These are phyloP conservation scores for Entrophospora sp. DNA, from an alignment of 192 early-diverging fungal species.

Conservation along the genomic window DNA sequence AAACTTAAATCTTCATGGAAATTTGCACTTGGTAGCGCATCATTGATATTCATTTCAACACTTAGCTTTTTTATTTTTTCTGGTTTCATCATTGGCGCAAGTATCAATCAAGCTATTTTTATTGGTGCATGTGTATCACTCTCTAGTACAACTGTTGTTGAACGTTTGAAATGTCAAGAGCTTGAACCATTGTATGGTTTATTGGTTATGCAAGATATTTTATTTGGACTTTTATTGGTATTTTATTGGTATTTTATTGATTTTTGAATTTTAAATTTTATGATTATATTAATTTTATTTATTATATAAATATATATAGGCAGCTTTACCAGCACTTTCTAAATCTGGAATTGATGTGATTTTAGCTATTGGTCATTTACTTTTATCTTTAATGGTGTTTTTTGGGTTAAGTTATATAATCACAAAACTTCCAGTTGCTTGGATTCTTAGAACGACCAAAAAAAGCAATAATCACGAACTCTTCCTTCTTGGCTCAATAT, in stretches of 20 bases:
- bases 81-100: conserved; percentile 27
- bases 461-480: too few species aligned
- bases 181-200: conserved; percentile 44
- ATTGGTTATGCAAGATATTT: conserved; percentile 48
- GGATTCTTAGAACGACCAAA: too few species aligned
- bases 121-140: conserved; percentile 44
- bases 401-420: too few species aligned
- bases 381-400: conserved; percentile 35
- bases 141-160: conserved; percentile 43
- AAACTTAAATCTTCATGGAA: conserved; percentile 43
- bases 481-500: conserved; percentile 62
- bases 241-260: conserved; percentile 21
- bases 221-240: conserved; percentile 47
- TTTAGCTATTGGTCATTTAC: conserved; percentile 22
- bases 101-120: conserved; percentile 36
- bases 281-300: conserved; percentile 11
- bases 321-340: conserved; percentile 31
- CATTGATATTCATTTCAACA: conserved; percentile 34
- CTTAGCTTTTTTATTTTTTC: conserved; percentile 26
- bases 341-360: conserved; percentile 34
- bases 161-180: conserved; percentile 34
- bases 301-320: conserved; percentile 15
- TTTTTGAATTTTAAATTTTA: too few species aligned
- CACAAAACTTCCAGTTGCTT: too few species aligned
- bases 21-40: conserved; percentile 37